phyloP scores from a whole-genome alignment of 2,329 filamentous ascomycete genomes.

The Chaetomiaceae sp. region DNA sequence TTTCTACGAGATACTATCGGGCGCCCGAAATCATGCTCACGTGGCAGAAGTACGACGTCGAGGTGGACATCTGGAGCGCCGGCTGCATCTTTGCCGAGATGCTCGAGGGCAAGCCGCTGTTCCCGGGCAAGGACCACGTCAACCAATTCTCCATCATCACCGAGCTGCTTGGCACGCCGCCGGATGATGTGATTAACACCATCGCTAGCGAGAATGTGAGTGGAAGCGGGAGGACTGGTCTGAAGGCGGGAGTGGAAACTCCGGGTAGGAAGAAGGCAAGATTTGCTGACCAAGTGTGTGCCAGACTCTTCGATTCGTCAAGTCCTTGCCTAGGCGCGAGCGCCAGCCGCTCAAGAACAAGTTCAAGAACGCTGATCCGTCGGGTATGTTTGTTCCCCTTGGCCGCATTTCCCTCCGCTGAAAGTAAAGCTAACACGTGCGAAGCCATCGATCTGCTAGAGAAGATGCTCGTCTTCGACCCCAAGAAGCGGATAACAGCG shows the following conservation, averaged over 20 bases:
- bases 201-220: slow-evolving; percentile 96
- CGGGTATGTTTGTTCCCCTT: slow-evolving; percentile 61
- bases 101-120: slow-evolving; percentile 95
- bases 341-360: slow-evolving; percentile 79
- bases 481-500: slow-evolving; percentile 89
- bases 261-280: too few species aligned
- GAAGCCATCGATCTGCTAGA: slow-evolving; percentile 88
- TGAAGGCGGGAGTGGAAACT: slow-evolving; percentile 20
- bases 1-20: slow-evolving; percentile 97
- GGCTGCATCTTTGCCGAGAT: slow-evolving; percentile 99
- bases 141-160: slow-evolving; percentile 99
- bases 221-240: slow-evolving; percentile 1
- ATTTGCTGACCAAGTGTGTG: slow-evolving; percentile 6
- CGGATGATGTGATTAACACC: slow-evolving; percentile 96
- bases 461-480: slow-evolving; percentile 96
- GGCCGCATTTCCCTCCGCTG: not conserved
- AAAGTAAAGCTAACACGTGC: slow-evolving; percentile 11
- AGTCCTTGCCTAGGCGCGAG: slow-evolving; percentile 92
- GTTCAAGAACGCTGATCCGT: slow-evolving; percentile 89
- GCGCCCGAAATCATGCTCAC: slow-evolving; percentile 99
- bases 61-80: slow-evolving; percentile 98
- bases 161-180: slow-evolving; percentile 89
- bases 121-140: slow-evolving; percentile 98
- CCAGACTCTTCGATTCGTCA: slow-evolving; percentile 91
- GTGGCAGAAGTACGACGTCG: slow-evolving; percentile 99